These are phyloP conservation scores for Fusarium brevicatenulatum DNA, from an alignment of 2,329 filamentous ascomycete genomes.

Conservation along the genomic window DNA sequence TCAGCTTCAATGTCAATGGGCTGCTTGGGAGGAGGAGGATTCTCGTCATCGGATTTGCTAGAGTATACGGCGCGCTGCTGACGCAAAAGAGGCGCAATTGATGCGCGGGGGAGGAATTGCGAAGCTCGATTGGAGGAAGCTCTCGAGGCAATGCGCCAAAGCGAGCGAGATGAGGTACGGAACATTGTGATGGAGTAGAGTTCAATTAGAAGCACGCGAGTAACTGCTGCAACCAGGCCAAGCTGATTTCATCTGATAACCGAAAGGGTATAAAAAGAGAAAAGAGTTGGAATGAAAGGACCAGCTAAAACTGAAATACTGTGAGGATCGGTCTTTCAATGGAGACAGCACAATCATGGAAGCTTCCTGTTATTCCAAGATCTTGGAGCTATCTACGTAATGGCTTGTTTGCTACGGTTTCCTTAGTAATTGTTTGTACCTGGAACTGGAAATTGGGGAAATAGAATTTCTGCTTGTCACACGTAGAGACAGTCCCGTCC, in stretches of 20 bases:
- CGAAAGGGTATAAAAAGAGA: background rate
- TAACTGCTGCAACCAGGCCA: background rate
- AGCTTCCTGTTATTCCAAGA: constrained; percentile 28
- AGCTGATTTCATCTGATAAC: background rate
- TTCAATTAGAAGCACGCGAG: constrained; percentile 13
- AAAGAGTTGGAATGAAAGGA: background rate
- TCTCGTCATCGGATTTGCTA: constrained; percentile 37
- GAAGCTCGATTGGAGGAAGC: constrained; percentile 1
- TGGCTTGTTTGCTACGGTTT: constrained; percentile 7
- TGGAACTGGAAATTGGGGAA: background rate
- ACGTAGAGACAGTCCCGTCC: background rate
- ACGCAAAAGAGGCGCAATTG: constrained; percentile 22
- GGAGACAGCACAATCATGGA: constrained; percentile 24
- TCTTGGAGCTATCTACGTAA: constrained; percentile 30
- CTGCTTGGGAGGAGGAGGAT: constrained; percentile 38
- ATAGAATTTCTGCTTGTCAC: constrained; percentile 25
- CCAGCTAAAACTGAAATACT: constrained; percentile 15
- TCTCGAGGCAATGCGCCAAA: constrained; percentile 39
- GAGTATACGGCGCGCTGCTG: constrained; percentile 39
- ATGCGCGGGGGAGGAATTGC: constrained; percentile 9
- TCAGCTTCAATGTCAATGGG: constrained; percentile 66
- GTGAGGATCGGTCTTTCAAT: background rate
- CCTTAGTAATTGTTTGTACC: constrained; percentile 2
- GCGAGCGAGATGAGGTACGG: constrained; percentile 40
- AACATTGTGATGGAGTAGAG: constrained; percentile 43